phyloP scores from a whole-genome alignment of 1,284 basidiomycete species.

The Leccinum pachyderme region DNA sequence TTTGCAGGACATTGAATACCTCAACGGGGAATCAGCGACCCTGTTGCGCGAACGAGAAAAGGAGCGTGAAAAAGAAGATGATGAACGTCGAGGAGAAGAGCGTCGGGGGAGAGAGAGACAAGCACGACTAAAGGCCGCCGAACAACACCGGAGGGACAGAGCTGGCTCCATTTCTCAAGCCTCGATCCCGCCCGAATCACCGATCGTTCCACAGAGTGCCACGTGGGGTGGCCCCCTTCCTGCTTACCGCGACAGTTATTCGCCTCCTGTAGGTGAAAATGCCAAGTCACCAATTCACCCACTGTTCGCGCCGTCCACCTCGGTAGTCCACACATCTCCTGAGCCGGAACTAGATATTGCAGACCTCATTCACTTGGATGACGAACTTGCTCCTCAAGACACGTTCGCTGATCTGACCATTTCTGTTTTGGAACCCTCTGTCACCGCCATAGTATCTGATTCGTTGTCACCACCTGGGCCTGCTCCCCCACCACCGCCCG shows the following conservation, averaged over 20 bases:
- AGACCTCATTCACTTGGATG: conserved; percentile 77
- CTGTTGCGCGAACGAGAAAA: conserved; percentile 55
- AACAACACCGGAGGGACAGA: conserved; percentile 44
- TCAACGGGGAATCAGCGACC: conserved; percentile 51
- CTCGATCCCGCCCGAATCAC: conserved; percentile 66
- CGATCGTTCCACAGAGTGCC: conserved; percentile 42
- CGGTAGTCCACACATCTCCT: conserved; percentile 39
- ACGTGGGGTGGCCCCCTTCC: conserved; percentile 63
- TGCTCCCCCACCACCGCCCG: conserved; percentile 15
- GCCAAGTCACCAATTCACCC: conserved; percentile 37
- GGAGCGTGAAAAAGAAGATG: conserved; percentile 53
- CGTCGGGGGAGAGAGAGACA: conserved; percentile 61
- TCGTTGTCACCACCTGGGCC: conserved; percentile 16
- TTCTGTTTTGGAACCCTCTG: conserved; percentile 11
- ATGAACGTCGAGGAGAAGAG: conserved; percentile 52
- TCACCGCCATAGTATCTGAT: conserved; percentile 9
- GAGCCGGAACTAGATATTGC: conserved; percentile 71
- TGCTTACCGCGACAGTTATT: conserved; percentile 25
- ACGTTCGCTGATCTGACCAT: conserved; percentile 16
- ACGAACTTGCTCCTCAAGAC: conserved; percentile 44
- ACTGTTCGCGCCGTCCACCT: conserved; percentile 42
- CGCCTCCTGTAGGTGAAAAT: conserved; percentile 22
- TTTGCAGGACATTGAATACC: conserved; percentile 79
- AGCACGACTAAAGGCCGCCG: conserved; percentile 50
- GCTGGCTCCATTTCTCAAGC: conserved; percentile 41